phyloP scores from a whole-genome alignment of 495 filamentous ascomycete genomes.

The Aspergillus bridgeri region DNA sequence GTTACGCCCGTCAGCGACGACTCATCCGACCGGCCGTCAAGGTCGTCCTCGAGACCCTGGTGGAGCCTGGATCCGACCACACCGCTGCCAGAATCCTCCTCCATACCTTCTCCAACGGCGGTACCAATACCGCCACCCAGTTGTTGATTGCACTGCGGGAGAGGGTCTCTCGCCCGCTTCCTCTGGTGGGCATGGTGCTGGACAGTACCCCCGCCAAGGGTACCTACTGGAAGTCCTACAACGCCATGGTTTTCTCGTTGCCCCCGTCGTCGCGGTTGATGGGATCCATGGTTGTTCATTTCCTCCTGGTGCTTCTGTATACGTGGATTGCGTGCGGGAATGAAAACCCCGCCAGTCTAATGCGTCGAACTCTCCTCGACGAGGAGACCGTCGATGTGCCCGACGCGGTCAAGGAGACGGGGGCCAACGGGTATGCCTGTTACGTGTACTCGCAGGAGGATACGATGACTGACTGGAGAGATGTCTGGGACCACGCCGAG shows the following conservation, averaged over 20 bases:
- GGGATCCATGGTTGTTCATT: slow-evolving; percentile 1
- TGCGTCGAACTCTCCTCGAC: slow-evolving; percentile 2
- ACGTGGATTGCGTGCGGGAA: slow-evolving; percentile 7
- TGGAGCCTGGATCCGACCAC: neutral
- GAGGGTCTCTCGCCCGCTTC: slow-evolving; percentile 1
- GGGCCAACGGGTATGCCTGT: neutral
- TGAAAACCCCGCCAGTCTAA: slow-evolving; percentile 6
- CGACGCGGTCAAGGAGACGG: neutral
- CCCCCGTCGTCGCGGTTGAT: neutral
- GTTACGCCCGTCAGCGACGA: slow-evolving; percentile 6
- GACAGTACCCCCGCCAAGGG: slow-evolving; percentile 5
- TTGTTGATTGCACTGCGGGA: slow-evolving; percentile 4
- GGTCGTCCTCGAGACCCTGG: neutral
- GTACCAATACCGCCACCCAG: slow-evolving; percentile 6
- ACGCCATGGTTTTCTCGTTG: slow-evolving; percentile 8
- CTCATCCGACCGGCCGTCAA: slow-evolving; percentile 1
- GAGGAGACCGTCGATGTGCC: slow-evolving; percentile 2
- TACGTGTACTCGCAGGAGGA: slow-evolving; percentile 6
- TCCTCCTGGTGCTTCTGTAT: neutral
- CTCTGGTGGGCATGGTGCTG: slow-evolving; percentile 4
- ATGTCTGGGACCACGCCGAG: slow-evolving; percentile 1
- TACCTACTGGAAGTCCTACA: slow-evolving; percentile 6
- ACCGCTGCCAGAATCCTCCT: neutral
- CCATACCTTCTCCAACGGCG: slow-evolving; percentile 7
- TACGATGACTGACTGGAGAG: slow-evolving; percentile 4